A percentile compares a stretch with the other conserved stretches of the same genome.
phyloP scores from a whole-genome alignment of 208 protist species.

The Novymonas esmeraldas region DNA sequence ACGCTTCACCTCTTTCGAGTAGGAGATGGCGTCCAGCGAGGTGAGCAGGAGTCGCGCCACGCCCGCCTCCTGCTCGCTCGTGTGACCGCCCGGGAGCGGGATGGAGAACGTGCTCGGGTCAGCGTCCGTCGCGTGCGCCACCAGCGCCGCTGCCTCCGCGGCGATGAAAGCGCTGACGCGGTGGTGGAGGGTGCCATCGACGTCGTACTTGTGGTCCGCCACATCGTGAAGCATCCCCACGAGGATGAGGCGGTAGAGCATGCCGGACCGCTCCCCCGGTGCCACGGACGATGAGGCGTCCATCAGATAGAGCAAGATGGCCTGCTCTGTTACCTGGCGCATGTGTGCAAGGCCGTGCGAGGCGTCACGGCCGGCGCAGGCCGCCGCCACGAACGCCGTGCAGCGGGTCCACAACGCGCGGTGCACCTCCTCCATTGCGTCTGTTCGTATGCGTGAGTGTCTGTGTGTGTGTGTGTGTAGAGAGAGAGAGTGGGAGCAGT shows the following conservation, averaged over 20 bases:
- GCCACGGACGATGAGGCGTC: not conserved
- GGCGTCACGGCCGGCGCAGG: constrained; percentile 66
- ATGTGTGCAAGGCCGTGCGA: constrained; percentile 82
- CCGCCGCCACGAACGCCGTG: constrained; percentile 51
- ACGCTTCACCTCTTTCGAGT: constrained; percentile 73
- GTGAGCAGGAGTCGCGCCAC: constrained; percentile 17
- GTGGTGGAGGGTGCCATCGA: constrained; percentile 35
- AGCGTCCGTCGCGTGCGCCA: not conserved
- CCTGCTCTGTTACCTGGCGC: constrained; percentile 72
- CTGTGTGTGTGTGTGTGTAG: not conserved
- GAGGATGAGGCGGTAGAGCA: constrained; percentile 64
- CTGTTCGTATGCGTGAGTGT: not conserved
- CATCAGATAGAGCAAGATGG: constrained; percentile 72
- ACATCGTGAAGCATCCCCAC: constrained; percentile 90
- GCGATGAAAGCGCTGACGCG: constrained; percentile 42
- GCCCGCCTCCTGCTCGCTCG: not conserved
- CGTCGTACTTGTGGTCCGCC: constrained; percentile 88
- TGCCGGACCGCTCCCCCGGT: constrained; percentile 8
- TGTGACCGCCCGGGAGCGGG: constrained; percentile 9
- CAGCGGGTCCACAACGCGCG: constrained; percentile 71
- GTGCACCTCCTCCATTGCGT: constrained; percentile 67
- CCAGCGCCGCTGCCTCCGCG: constrained; percentile 17
- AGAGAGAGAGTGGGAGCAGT: not conserved
- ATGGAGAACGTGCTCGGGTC: not conserved
- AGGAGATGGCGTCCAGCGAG: constrained; percentile 73